A percentile compares a stretch with the other conserved stretches of the same genome.
Evolutionary conservation across 1,284 basidiomycete genomes (phyloP).

Genomic region (Termitomyces sp.): DNA sequence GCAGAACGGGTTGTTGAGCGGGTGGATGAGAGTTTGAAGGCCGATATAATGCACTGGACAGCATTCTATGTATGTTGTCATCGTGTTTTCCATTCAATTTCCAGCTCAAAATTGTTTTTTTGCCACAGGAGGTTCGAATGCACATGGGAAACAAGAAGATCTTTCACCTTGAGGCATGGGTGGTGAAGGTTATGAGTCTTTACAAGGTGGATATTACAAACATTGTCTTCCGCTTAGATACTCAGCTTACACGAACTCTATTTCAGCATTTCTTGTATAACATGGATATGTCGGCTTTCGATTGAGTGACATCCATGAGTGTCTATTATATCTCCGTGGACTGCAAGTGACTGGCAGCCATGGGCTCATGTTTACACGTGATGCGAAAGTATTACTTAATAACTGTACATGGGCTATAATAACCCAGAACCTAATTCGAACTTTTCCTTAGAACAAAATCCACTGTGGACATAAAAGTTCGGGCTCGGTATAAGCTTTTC

Average conservation of each 20-base stretch:
- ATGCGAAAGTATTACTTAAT: conserved; percentile 32
- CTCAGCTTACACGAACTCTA: not conserved
- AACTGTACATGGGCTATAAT: conserved; percentile 27
- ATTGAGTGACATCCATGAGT: conserved; percentile 25
- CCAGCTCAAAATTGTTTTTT: not conserved
- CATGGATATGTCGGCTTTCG: conserved; percentile 61
- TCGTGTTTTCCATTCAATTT: not conserved
- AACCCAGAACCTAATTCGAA: conserved; percentile 13
- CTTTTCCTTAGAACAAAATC: conserved; percentile 45
- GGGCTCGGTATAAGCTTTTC: conserved; percentile 70
- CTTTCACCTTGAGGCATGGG: conserved; percentile 92
- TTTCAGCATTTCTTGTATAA: conserved; percentile 47
- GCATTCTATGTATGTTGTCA: conserved; percentile 78
- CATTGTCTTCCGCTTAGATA: not conserved
- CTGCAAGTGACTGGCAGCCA: too few relatives aligned
- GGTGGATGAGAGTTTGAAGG: conserved; percentile 85
- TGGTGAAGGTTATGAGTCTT: conserved; percentile 79
- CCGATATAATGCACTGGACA: conserved; percentile 94
- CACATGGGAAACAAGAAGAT: conserved; percentile 90
- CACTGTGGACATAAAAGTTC: conserved; percentile 82
- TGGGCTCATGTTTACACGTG: conserved; percentile 13
- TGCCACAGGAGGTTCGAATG: conserved; percentile 79
- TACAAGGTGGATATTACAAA: conserved; percentile 65
- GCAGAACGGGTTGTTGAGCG: conserved; percentile 81
- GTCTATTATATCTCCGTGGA: too few relatives aligned